Conservation (phyloP, 768 basidiomycete genomes). For the Leccinum aurantiacum region DNA sequence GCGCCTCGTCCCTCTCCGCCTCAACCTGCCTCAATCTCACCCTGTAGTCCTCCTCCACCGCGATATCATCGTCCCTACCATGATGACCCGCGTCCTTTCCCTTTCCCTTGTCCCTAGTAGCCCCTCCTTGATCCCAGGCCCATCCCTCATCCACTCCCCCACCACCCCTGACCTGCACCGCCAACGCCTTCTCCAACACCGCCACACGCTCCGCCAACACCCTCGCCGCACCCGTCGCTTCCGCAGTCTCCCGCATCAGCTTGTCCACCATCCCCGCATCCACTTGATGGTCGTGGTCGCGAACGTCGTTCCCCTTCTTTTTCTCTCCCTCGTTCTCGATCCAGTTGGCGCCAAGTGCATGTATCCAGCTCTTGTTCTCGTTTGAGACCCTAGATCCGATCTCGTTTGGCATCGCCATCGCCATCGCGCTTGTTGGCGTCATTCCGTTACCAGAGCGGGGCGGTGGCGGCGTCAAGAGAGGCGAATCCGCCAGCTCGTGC, state of each 20-base stretch:
- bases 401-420: not conserved
- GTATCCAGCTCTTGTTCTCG: not conserved
- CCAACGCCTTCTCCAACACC: slow-evolving; percentile 20
- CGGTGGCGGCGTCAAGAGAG: slow-evolving; percentile 5
- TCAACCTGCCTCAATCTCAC: slow-evolving; percentile 16
- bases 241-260: slow-evolving; percentile 21
- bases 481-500: not conserved
- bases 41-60: slow-evolving; percentile 6
- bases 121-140: not conserved
- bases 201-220: slow-evolving; percentile 27
- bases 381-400: not conserved
- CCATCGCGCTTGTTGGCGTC: not conserved
- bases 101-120: not conserved
- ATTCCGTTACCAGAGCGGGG: not conserved
- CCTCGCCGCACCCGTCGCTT: slow-evolving; percentile 15
- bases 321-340: not conserved
- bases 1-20: slow-evolving; percentile 22
- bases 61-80: not conserved
- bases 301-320: not conserved
- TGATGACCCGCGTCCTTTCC: not conserved
- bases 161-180: slow-evolving; percentile 1
- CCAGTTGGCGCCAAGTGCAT: not conserved
- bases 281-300: not conserved
- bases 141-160: not conserved
- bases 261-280: slow-evolving; percentile 13